Base-by-base conservation (phyloP, 2,329 filamentous ascomycete genomes). In the Apiospora phragmitis region DNA sequence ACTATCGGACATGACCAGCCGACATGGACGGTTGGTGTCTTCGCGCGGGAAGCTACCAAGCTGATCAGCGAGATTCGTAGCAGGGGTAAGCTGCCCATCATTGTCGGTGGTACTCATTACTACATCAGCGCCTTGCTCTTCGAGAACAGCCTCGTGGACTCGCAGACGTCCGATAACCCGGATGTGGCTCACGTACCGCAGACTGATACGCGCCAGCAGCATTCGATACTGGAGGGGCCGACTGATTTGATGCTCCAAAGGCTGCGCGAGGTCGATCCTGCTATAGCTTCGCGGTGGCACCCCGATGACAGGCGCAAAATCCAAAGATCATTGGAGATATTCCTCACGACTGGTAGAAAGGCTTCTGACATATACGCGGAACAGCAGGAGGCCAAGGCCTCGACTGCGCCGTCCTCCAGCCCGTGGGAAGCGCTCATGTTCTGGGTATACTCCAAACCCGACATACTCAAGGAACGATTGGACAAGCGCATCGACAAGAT, bases 31-130 rank as follows among this genome's bases (percentile, higher is more conserved):
- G 93, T 98, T 11, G 89, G 92, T 0, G 86, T 89, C 38, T 99
- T 97, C 78, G 92, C 92, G 66, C 85, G 85, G 59, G 90, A 92
- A 75, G 93, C 94, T 1, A 84, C 88, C 42, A 83, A 84, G 21
- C 84, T 92, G 21, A 95, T 99, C 72, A 83, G 87, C 32, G 93
- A 96, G 55, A 97, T 99, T 69, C 88, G 92, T 67, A 84, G 84
- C 9, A 87, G 95, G 76, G 94, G 94, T 0, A 93, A 92, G 73
- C 81, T 98, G 16, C 96, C 96, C 0, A 94, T 99, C 38, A 83
- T 99, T 0, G 96, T 98, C 1, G 96, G 96, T 35, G 96, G 96
- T 11, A 97, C 95, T 14, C 94, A 97, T 77, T 99, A 98, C 83
- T 99, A 99, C 78, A 92, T 94, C 0, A 94, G 98, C 77, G 91